phyloP scores from a whole-genome alignment of 208 protist genomes.

The Leishmania amazonensis region DNA sequence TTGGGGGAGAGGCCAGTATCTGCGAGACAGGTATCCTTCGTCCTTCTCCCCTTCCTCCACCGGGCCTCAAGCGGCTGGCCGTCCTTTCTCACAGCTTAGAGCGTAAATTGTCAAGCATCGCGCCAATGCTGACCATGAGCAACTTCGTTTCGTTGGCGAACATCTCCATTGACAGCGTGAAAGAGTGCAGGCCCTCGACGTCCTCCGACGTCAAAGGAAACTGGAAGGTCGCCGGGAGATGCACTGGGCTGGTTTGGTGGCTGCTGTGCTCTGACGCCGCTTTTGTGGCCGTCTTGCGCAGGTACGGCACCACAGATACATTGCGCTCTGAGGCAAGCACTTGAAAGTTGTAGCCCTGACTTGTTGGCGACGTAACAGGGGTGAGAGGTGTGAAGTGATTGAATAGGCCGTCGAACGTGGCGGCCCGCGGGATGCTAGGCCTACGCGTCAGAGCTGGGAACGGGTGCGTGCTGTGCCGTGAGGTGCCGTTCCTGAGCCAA shows the following conservation, averaged over 20 bases:
- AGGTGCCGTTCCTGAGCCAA: not conserved
- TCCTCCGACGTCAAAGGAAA: slow-evolving; percentile 83
- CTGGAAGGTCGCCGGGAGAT: slow-evolving; percentile 59
- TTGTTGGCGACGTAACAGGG: slow-evolving; percentile 21
- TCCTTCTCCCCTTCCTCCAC: not conserved
- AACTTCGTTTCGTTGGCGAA: slow-evolving; percentile 83
- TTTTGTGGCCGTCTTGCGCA: slow-evolving; percentile 12
- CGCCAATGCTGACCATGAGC: slow-evolving; percentile 68
- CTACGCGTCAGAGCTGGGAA: not conserved
- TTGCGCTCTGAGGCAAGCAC: slow-evolving; percentile 42
- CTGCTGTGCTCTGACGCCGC: slow-evolving; percentile 3
- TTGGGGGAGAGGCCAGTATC: not conserved
- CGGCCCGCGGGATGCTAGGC: slow-evolving; percentile 6
- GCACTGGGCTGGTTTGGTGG: slow-evolving; percentile 28
- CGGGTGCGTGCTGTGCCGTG: not conserved
- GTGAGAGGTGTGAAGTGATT: slow-evolving; percentile 4
- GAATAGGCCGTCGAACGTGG: slow-evolving; percentile 26
- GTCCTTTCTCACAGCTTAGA: slow-evolving; percentile 36
- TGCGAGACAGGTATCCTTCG: not conserved
- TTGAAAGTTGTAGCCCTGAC: slow-evolving; percentile 37
- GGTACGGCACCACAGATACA: slow-evolving; percentile 45
- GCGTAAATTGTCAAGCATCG: slow-evolving; percentile 71
- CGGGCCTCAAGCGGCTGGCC: not conserved
- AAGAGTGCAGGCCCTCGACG: slow-evolving; percentile 78
- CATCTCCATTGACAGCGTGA: slow-evolving; percentile 79